Base-by-base conservation (phyloP, 2,329 filamentous ascomycete genomes). In the Harringtonia lauricola region DNA sequence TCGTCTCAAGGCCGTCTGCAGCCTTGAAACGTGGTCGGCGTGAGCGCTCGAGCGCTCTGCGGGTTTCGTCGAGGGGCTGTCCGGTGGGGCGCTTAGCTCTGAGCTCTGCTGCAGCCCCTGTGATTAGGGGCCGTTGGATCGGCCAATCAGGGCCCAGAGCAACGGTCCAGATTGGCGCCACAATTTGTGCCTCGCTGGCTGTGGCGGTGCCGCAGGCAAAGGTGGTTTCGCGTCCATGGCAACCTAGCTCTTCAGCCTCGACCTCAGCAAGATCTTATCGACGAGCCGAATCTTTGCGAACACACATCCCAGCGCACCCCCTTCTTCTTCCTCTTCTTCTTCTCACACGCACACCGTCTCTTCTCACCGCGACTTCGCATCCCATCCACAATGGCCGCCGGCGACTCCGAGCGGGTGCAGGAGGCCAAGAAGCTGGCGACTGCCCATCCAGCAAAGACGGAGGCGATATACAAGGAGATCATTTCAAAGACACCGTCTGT, bases 391-490 rank as follows among this genome's bases (percentile, higher is more conserved):
- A 79, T 79, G 74, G 72, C 73, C 56, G 71, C 70, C 55, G 71
- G 65, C 64, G 72, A 78, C 54, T 75, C 74, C 52, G 65, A 67
- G 57, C 67, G 83, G 71, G 81, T 95, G 74, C 79, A 83, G 66
- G 87, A 95, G 75, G 90, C 88, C 62, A 82, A 90, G 73, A 81
- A 84, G 70, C 70, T 90, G 59, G 76, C 78, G 54, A 88, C 86
- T 70, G 75, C 81, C 51, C 79, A 94, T 59, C 84, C 89, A 52
- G 69, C 75, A 57, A 86, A 92, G 72, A 87, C 90, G 51, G 88
- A 94, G 68, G 71, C 76, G 56, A 79, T 86, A 61, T 96, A 90
- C 74, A 87, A 90, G 66, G 83, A 92, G 45, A 85, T 96, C 60
- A 78, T 95, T 53, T 81, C 87, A 42, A 83, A 86, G 65, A 80